A percentile compares a stretch with the other conserved stretches of the same genome.
Evolutionary conservation across 2,329 filamentous ascomycete genomes (phyloP).

Genomic region (Beauveria scarabaeidicola): DNA sequence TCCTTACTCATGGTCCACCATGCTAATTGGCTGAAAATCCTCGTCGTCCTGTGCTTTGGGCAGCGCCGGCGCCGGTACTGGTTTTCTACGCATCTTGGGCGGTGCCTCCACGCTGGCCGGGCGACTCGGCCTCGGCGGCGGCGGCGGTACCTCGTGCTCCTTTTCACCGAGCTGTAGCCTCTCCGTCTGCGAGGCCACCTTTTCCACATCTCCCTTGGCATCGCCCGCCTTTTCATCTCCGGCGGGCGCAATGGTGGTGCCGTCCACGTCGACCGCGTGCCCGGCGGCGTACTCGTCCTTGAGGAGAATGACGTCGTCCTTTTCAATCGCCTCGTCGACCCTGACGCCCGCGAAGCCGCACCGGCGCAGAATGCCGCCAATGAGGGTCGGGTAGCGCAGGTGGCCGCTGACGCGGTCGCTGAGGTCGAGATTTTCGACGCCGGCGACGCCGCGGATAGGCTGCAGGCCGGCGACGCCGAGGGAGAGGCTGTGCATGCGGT

Average conservation of each 20-base stretch:
- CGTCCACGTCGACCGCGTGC: slow-evolving; percentile 24
- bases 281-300: slow-evolving; percentile 29
- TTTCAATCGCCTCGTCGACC: slow-evolving; percentile 39
- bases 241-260: slow-evolving; percentile 11
- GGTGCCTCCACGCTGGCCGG: background rate
- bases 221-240: background rate
- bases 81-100: slow-evolving; percentile 3
- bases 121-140: slow-evolving; percentile 1
- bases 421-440: slow-evolving; percentile 50
- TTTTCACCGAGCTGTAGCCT: background rate
- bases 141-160: background rate
- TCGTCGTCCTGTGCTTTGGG: background rate
- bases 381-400: slow-evolving; percentile 42
- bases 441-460: slow-evolving; percentile 56
- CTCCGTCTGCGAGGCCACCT: background rate
- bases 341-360: slow-evolving; percentile 43
- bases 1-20: background rate
- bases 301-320: slow-evolving; percentile 41
- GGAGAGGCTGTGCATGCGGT: slow-evolving; percentile 74
- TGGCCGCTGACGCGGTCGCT: slow-evolving; percentile 46
- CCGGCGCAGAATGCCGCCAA: slow-evolving; percentile 41
- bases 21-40: background rate
- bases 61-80: background rate
- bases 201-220: background rate
- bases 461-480: slow-evolving; percentile 79